Evolutionary conservation across 2,329 filamentous ascomycete genomes (phyloP).

Genomic region (Cyanodermella asteris): DNA sequence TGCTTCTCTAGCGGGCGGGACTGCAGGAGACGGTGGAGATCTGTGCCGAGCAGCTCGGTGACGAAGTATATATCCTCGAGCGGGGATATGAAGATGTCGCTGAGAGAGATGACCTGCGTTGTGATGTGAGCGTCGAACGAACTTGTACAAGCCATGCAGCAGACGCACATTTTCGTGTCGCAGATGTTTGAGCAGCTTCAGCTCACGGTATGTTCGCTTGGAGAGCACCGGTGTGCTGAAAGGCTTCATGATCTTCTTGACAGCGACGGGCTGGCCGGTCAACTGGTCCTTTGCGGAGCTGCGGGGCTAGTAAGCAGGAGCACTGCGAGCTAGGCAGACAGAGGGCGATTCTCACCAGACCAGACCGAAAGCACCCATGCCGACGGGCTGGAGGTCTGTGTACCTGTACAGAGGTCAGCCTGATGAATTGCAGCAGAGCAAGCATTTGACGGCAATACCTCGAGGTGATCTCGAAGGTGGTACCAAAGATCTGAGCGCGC

Average conservation of each 20-base stretch:
- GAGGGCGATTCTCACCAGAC: slow-evolving; percentile 50
- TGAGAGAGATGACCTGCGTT: slow-evolving; percentile 74
- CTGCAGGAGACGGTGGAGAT: slow-evolving; percentile 84
- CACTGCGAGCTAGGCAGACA: background rate
- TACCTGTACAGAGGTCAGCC: slow-evolving; percentile 39
- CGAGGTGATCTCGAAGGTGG: slow-evolving; percentile 98
- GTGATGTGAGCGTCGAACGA: slow-evolving; percentile 2
- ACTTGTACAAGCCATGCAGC: background rate
- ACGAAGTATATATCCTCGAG: slow-evolving; percentile 99
- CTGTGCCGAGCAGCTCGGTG: slow-evolving; percentile 89
- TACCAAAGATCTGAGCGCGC: slow-evolving; percentile 96
- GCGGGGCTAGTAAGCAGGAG: slow-evolving; percentile 8
- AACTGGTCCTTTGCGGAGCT: slow-evolving; percentile 97
- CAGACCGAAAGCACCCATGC: slow-evolving; percentile 96
- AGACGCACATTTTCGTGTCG: slow-evolving; percentile 74
- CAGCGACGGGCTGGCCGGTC: slow-evolving; percentile 85
- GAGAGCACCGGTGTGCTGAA: slow-evolving; percentile 98
- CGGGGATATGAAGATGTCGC: slow-evolving; percentile 98
- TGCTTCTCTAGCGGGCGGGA: slow-evolving; percentile 95
- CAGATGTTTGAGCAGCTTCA: slow-evolving; percentile 93
- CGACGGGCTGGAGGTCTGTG: slow-evolving; percentile 91
- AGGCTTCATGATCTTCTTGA: slow-evolving; percentile 99
- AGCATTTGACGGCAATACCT: slow-evolving; percentile 35
- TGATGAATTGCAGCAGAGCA: slow-evolving; percentile 1
- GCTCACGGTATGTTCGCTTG: slow-evolving; percentile 90